phyloP scores from a whole-genome alignment of 768 basidiomycete genomes.

The Suillus plorans region DNA sequence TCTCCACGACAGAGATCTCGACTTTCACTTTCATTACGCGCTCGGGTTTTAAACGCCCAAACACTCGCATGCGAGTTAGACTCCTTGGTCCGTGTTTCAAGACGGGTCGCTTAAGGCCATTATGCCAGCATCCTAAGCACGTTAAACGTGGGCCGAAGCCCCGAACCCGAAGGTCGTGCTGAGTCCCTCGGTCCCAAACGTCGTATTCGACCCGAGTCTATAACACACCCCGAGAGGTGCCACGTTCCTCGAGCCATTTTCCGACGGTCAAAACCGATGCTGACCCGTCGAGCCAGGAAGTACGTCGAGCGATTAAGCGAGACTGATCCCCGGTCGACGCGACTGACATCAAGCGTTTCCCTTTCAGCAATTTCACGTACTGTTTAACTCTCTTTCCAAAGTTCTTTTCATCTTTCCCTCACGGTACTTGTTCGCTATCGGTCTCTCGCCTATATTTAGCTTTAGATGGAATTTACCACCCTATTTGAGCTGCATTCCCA shows the following conservation, averaged over 20 bases:
- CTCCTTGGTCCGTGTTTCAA: slow-evolving; percentile 88
- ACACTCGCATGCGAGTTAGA: slow-evolving; percentile 82
- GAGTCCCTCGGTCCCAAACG: no score
- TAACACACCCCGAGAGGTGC: no score
- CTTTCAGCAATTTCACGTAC: slow-evolving; percentile 82
- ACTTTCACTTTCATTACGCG: slow-evolving; percentile 74
- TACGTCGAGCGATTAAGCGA: slow-evolving; percentile 43
- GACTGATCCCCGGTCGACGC: slow-evolving; percentile 53
- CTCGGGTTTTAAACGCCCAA: slow-evolving; percentile 66
- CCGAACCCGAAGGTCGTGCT: no score
- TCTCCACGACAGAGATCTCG: slow-evolving; percentile 60
- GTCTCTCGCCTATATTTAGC: slow-evolving; percentile 82
- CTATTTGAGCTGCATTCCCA: slow-evolving; percentile 81
- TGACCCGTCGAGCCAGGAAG: slow-evolving; percentile 19
- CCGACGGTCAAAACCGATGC: no score
- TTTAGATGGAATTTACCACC: slow-evolving; percentile 85
- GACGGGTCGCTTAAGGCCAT: slow-evolving; percentile 80
- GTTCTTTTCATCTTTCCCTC: slow-evolving; percentile 83
- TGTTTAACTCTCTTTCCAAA: slow-evolving; percentile 80
- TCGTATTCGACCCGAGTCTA: no score
- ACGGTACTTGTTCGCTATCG: slow-evolving; percentile 83
- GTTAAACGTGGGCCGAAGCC: slow-evolving; percentile 21
- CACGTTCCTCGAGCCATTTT: no score
- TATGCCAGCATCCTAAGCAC: slow-evolving; percentile 75
- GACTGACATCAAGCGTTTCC: slow-evolving; percentile 77